Evolutionary conservation across 2,329 filamentous ascomycete genomes (phyloP).

Genomic region (Phialophora expanda): DNA sequence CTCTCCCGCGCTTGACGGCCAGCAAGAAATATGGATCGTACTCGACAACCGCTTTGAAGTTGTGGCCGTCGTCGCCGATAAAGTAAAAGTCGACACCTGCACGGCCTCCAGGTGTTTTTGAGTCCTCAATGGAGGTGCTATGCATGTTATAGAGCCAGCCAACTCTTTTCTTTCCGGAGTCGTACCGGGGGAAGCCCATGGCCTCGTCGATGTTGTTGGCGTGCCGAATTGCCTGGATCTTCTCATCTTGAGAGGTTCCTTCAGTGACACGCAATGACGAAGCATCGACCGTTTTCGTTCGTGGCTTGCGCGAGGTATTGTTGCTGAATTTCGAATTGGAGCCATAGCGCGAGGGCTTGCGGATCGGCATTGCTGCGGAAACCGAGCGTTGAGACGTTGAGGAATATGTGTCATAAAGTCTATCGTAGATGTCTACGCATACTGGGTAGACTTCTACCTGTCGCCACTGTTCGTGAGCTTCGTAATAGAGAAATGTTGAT

Average conservation of each 20-base stretch:
- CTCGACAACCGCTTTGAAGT: conserved; percentile 94
- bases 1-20: conserved; percentile 83
- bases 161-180: conserved; percentile 80
- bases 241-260: conserved; percentile 89
- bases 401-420: background rate
- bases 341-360: conserved; percentile 69
- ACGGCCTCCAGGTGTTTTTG: conserved; percentile 79
- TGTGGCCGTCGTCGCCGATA: conserved; percentile 83
- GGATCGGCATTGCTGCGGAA: conserved; percentile 51
- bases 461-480: background rate
- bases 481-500: background rate
- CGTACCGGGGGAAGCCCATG: conserved; percentile 92
- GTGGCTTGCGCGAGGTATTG: conserved; percentile 48
- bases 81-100: conserved; percentile 97
- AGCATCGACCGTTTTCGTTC: conserved; percentile 78
- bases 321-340: conserved; percentile 55
- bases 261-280: conserved; percentile 76
- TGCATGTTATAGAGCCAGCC: conserved; percentile 98
- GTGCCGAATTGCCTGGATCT: conserved; percentile 80
- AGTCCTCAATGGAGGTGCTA: conserved; percentile 82
- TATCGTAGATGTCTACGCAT: conserved; percentile 1
- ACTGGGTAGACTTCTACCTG: background rate
- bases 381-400: background rate
- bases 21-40: conserved; percentile 97
- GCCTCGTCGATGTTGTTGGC: conserved; percentile 90